phyloP scores from a whole-genome alignment of 352 stramenopile species.

The Aphanomyces cochlioides region DNA sequence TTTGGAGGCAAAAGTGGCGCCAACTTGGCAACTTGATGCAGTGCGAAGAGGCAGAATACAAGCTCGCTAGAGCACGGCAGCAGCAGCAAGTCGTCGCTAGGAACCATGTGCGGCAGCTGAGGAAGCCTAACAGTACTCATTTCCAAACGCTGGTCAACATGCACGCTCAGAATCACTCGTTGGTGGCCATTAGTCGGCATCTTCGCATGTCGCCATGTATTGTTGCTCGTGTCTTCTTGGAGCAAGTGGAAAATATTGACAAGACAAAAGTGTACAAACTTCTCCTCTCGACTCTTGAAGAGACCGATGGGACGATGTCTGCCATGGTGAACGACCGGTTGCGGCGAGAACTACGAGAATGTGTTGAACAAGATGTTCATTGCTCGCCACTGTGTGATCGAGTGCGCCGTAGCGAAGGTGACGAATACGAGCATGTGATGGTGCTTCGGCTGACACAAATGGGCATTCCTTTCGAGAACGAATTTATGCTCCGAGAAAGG shows the following conservation, averaged over 20 bases:
- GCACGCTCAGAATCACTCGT: background rate
- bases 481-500: constrained; percentile 72
- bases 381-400: constrained; percentile 77
- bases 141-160: constrained; percentile 17
- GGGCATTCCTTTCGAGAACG: constrained; percentile 75
- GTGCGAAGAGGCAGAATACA: constrained; percentile 11
- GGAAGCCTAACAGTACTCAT: constrained; percentile 5
- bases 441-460: constrained; percentile 63
- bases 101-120: constrained; percentile 9
- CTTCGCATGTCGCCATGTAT: constrained; percentile 48
- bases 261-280: constrained; percentile 66
- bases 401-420: constrained; percentile 66
- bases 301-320: constrained; percentile 26
- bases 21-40: background rate
- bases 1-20: background rate
- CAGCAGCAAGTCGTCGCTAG: constrained; percentile 10
- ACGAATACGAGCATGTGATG: constrained; percentile 86
- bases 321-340: constrained; percentile 31
- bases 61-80: constrained; percentile 10
- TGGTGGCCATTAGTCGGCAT: constrained; percentile 19
- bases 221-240: constrained; percentile 57
- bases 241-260: constrained; percentile 50
- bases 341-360: constrained; percentile 45
- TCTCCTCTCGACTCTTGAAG: constrained; percentile 51
- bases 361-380: constrained; percentile 57